phyloP scores from a whole-genome alignment of 78 protist genomes.

The Chrysochromulina parva region DNA sequence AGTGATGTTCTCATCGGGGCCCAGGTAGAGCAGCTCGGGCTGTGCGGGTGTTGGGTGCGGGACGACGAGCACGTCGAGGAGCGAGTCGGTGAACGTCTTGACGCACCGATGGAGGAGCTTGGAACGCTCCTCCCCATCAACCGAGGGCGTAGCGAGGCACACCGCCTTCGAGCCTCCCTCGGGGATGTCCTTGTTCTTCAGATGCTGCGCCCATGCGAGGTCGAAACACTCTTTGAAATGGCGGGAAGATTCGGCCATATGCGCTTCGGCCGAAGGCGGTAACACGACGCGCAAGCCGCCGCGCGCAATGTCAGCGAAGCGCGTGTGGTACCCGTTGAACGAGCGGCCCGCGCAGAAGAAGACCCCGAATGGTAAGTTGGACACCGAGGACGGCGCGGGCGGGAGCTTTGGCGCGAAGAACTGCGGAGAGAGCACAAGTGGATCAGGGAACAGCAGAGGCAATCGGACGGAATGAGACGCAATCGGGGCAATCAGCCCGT shows the following conservation, averaged over 20 bases:
- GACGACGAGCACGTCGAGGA: constrained; percentile 53
- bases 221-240: constrained; percentile 82
- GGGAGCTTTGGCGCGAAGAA: not conserved
- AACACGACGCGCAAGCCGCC: constrained; percentile 84
- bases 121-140: too few species aligned
- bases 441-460: too few species aligned
- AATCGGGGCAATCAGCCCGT: too few species aligned
- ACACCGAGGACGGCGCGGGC: not conserved
- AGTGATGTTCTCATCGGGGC: constrained; percentile 72
- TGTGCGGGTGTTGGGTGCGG: not conserved
- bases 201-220: constrained; percentile 85
- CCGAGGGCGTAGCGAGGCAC: constrained; percentile 4
- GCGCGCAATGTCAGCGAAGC: constrained; percentile 85
- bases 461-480: too few species aligned
- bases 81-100: constrained; percentile 62
- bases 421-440: not conserved
- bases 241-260: constrained; percentile 33
- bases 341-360: constrained; percentile 77
- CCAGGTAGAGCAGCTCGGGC: constrained; percentile 66
- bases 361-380: constrained; percentile 66
- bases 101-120: constrained; percentile 25
- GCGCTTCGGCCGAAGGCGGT: constrained; percentile 7
- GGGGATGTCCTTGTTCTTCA: constrained; percentile 90
- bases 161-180: constrained; percentile 90
- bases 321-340: constrained; percentile 77